Percentiles rank a stretch among this genome's conserved stretches.
Evolutionary conservation across 1,284 basidiomycete species (phyloP).

Genomic region (Mycena citricolor): DNA sequence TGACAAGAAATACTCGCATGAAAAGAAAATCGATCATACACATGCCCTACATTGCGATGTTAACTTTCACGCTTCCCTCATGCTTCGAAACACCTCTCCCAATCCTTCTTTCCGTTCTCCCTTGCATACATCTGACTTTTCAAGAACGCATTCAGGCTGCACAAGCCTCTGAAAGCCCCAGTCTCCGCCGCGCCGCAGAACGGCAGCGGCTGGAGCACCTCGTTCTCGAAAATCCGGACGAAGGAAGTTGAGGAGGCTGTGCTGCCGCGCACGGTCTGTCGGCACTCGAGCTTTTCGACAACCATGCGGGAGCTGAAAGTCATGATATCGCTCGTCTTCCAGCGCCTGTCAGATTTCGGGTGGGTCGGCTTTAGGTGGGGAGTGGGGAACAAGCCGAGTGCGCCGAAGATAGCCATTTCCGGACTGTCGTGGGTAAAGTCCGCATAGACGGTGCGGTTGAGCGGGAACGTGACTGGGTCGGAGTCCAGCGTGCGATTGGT

Average conservation of each 20-base stretch:
- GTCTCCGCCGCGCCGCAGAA: slow-evolving; percentile 50
- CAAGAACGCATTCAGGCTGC: slow-evolving; percentile 65
- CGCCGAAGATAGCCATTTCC: slow-evolving; percentile 72
- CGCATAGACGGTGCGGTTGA: slow-evolving; percentile 61
- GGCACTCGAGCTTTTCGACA: slow-evolving; percentile 57
- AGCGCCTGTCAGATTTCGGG: slow-evolving; percentile 41
- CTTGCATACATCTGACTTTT: slow-evolving; percentile 70
- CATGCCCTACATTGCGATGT: too few species aligned
- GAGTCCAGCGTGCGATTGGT: slow-evolving; percentile 78
- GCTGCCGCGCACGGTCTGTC: slow-evolving; percentile 24
- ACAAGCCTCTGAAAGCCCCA: slow-evolving; percentile 45
- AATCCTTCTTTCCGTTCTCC: slow-evolving; percentile 65
- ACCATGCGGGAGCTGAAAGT: slow-evolving; percentile 67
- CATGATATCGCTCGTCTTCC: slow-evolving; percentile 55
- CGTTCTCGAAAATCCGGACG: slow-evolving; percentile 67
- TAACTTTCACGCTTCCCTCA: too few species aligned
- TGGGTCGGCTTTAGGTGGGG: slow-evolving; percentile 39
- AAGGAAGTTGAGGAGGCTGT: slow-evolving; percentile 35
- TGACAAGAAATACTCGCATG: too few species aligned
- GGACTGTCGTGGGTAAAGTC: slow-evolving; percentile 85
- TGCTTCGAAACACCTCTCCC: slow-evolving; percentile 56
- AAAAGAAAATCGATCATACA: too few species aligned
- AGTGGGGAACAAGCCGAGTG: slow-evolving; percentile 65
- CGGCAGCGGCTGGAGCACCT: slow-evolving; percentile 59
- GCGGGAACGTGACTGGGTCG: slow-evolving; percentile 70